phyloP scores from a whole-genome alignment of 441 rosid genomes.

The Erysimum pusillum region DNA sequence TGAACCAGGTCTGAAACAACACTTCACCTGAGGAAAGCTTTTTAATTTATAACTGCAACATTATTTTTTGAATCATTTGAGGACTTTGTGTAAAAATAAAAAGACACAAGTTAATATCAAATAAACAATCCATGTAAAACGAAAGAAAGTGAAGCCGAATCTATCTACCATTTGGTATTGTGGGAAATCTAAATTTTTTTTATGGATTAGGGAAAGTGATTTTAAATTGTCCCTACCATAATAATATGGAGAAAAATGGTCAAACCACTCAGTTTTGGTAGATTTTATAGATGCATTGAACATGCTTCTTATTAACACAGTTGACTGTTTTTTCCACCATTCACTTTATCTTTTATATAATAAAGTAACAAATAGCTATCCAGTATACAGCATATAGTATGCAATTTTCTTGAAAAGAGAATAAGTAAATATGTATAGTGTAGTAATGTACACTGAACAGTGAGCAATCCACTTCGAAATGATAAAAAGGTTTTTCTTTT shows the following conservation, averaged over 20 bases:
- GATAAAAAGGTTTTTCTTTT: not conserved
- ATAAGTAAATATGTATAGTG: not conserved
- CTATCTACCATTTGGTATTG: constrained; percentile 18
- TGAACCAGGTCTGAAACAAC: not conserved
- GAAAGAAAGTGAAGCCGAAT: constrained; percentile 13
- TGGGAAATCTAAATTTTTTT: constrained; percentile 5
- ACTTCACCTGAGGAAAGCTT: not conserved
- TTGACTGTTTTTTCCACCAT: constrained; percentile 46
- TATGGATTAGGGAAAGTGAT: not conserved
- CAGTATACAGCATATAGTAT: not conserved
- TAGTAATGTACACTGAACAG: not conserved
- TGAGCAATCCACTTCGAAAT: constrained; percentile 14
- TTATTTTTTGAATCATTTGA: too few species aligned
- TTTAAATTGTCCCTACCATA: constrained; percentile 33
- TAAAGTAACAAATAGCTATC: not conserved
- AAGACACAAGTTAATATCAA: not conserved
- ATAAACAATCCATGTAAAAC: not conserved
- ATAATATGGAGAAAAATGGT: constrained; percentile 31
- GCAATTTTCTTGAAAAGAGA: too few species aligned
- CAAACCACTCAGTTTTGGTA: constrained; percentile 43
- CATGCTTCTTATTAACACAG: constrained; percentile 42
- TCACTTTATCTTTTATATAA: constrained; percentile 3
- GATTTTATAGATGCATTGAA: constrained; percentile 49
- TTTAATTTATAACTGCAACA: too few species aligned
- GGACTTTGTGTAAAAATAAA: not conserved